Percentiles rank a stretch among this genome's conserved stretches.
These are phyloP conservation scores for Mycena venus DNA, from an alignment of 768 basidiomycete species.

Conservation along the genomic window DNA sequence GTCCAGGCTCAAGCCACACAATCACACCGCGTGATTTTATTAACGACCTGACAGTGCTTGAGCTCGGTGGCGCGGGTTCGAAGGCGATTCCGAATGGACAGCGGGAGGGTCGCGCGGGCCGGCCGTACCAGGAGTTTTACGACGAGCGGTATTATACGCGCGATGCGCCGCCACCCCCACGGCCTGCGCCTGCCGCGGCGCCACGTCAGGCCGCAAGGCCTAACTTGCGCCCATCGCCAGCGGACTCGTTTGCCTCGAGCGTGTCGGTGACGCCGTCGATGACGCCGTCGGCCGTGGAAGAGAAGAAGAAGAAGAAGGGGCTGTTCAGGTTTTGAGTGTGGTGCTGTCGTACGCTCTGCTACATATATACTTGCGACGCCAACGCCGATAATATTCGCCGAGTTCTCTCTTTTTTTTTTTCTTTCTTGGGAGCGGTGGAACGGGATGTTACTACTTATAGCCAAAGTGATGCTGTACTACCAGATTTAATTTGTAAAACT, in stretches of 20 bases:
- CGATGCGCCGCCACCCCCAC: slow-evolving; percentile 70
- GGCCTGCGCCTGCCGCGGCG: slow-evolving; percentile 49
- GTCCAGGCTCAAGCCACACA: slow-evolving; percentile 89
- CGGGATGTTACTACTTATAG: slow-evolving; percentile 9
- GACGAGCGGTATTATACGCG: slow-evolving; percentile 82
- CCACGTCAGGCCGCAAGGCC: slow-evolving; percentile 11
- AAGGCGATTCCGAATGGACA: slow-evolving; percentile 79
- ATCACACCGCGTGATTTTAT: slow-evolving; percentile 87
- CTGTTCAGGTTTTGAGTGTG: slow-evolving; percentile 73
- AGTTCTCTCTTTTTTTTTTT: neutral
- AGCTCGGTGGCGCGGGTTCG: slow-evolving; percentile 89
- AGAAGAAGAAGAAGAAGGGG: slow-evolving; percentile 86
- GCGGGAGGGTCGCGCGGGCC: slow-evolving; percentile 59
- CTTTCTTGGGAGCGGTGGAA: slow-evolving; percentile 9
- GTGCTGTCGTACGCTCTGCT: neutral
- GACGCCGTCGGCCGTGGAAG: slow-evolving; percentile 55
- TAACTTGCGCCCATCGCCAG: slow-evolving; percentile 45
- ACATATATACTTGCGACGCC: neutral
- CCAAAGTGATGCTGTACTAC: slow-evolving; percentile 18
- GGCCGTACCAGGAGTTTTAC: slow-evolving; percentile 81
- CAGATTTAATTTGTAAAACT: slow-evolving; percentile 24
- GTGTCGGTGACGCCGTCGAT: slow-evolving; percentile 49
- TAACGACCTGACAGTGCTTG: slow-evolving; percentile 89
- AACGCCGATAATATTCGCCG: slow-evolving; percentile 4
- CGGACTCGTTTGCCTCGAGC: slow-evolving; percentile 25